Conservation (phyloP, 2,329 filamentous ascomycete genomes). For the Penicillium sp. region DNA sequence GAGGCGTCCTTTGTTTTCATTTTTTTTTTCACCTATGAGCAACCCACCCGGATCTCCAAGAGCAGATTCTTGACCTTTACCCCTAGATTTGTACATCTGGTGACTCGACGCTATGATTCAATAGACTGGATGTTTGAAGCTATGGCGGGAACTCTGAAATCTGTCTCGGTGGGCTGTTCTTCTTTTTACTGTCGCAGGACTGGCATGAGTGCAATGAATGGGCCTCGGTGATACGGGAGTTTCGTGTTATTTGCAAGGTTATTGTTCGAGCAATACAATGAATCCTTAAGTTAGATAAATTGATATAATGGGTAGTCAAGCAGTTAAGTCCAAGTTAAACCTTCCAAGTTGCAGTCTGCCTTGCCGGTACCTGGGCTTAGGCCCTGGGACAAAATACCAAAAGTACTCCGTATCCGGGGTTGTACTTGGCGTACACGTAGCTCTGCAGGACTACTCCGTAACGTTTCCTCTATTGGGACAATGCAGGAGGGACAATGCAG, state of each 20-base stretch:
- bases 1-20: constrained; percentile 16
- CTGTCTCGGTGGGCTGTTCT: constrained; percentile 12
- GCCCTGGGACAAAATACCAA: not conserved
- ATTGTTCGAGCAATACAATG: constrained; percentile 5
- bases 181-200: constrained; percentile 13
- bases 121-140: constrained; percentile 7
- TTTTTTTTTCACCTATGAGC: constrained; percentile 6
- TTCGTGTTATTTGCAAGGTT: constrained; percentile 21
- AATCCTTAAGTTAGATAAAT: not conserved
- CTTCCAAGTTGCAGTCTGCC: not conserved
- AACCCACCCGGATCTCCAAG: constrained; percentile 7
- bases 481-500: too few relatives aligned
- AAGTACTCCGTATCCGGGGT: not conserved
- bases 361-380: not conserved
- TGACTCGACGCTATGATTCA: constrained; percentile 6
- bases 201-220: constrained; percentile 32
- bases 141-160: constrained; percentile 11
- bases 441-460: not conserved
- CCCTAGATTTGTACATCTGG: constrained; percentile 1
- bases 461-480: not conserved
- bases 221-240: constrained; percentile 31
- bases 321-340: not conserved
- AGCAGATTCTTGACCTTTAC: constrained; percentile 2
- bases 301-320: not conserved
- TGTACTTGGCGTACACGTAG: not conserved